Evolutionary conservation across 23 red algal species (phyloP), one percentile per base, ranked within the genome.

Genomic region (Gracilaria gracilis): DNA sequence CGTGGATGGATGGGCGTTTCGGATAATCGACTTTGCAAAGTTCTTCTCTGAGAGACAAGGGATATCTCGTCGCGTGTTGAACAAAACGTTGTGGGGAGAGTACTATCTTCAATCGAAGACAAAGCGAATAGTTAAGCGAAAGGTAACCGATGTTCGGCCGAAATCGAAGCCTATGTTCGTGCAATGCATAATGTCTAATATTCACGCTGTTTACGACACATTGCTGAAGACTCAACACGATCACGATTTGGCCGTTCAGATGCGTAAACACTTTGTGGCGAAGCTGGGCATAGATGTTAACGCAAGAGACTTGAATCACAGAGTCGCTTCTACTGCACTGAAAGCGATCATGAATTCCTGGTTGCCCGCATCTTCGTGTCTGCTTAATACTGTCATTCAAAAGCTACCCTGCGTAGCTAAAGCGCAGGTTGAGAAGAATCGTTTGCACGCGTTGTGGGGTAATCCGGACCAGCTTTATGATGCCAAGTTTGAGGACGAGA

Each of bases 1-100:
- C 6, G 21, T 92, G 36, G 97, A 99, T 71, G 97, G 97, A 0
- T 99, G 97, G 97, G 97, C 94, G 1, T 99, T 99, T 95, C 97
- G 97, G 20, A 47, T 99, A 35, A 51, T 70, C 31, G 87, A 99
- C 67, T 96, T 99, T 88, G 97, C 91, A 47, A 36, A 53, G 12
- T 86, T 99, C 46, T 95, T 87, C 73, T 85, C 94, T 21, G 46
- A 86, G 35, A 84, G 80, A 32, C 94, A 96, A 58, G 93, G 93
- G 27, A 89, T 99, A 57, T 79, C 83, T 38, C 53, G 75, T 20
- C 49, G 80, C 15, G 88, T 89, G 12, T 88, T 99, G 61, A 89
- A 61, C 20, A 84, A 88, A 29, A 95, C 97, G 13, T 61, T 99
- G 67, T 99, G 97, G 97, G 97, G 97, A 4, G 97, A 99, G 67